Conservation (phyloP, 1,284 basidiomycete species). For the Gastroboletus turbinatus region DNA sequence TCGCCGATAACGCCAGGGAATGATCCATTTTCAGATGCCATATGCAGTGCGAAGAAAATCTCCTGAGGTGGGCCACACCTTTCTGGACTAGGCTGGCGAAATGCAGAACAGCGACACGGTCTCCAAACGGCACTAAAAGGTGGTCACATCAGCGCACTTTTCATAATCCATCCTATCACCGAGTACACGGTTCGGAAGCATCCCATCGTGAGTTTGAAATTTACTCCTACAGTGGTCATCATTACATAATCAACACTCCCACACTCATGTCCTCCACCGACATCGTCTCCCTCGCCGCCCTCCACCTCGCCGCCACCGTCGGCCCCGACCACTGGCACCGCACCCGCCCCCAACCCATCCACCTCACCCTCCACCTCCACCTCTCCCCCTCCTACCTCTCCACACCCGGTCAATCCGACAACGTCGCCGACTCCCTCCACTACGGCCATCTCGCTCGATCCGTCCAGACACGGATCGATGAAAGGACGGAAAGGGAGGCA, state of each 20-base stretch:
- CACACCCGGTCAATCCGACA: constrained; percentile 40
- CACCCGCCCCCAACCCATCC: constrained; percentile 40
- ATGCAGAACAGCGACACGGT: not conserved
- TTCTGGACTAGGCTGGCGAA: not conserved
- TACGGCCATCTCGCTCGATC: constrained; percentile 49
- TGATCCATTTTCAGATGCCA: not conserved
- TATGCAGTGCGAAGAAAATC: too few relatives aligned
- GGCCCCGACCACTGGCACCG: constrained; percentile 52
- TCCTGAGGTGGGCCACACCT: too few relatives aligned
- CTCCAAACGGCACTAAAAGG: not conserved
- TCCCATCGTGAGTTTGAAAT: too few relatives aligned
- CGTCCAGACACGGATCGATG: constrained; percentile 32
- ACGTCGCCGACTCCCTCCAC: constrained; percentile 47
- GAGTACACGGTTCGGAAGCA: too few relatives aligned
- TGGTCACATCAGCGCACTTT: too few relatives aligned
- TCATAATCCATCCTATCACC: too few relatives aligned
- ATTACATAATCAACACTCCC: not conserved
- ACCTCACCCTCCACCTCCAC: constrained; percentile 43
- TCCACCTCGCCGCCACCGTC: constrained; percentile 40
- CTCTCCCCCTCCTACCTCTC: constrained; percentile 39
- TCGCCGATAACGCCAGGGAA: not conserved
- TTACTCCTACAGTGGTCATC: too few relatives aligned
- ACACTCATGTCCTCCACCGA: constrained; percentile 26
- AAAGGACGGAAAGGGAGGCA: constrained; percentile 1
- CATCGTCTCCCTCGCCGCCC: constrained; percentile 41